phyloP scores from a whole-genome alignment of 2,329 filamentous ascomycete genomes.

The Pseudogymnoascus sp. region DNA sequence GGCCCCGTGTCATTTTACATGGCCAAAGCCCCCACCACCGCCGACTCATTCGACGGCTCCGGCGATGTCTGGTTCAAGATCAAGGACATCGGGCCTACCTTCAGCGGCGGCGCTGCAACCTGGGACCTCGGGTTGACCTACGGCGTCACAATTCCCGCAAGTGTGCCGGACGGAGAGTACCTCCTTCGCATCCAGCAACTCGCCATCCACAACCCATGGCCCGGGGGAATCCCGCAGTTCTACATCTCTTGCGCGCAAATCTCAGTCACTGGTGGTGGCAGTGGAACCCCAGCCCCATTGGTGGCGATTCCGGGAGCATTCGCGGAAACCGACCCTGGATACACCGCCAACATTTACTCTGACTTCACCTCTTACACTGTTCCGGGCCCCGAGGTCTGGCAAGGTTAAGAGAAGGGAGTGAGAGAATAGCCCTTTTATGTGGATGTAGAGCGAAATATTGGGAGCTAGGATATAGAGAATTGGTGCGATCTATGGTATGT shows the following conservation, averaged over 20 bases:
- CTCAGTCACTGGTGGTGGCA: constrained; percentile 19
- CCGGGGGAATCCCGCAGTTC: constrained; percentile 18
- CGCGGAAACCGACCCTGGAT: constrained; percentile 10
- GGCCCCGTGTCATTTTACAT: constrained; percentile 29
- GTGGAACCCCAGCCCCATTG: neutral
- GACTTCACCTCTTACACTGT: constrained; percentile 15
- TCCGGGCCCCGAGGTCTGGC: constrained; percentile 13
- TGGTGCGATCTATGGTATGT: neutral
- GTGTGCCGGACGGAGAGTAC: constrained; percentile 21
- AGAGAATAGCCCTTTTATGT: neutral
- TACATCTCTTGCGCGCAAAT: constrained; percentile 26
- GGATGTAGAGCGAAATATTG: neutral
- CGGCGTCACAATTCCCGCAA: constrained; percentile 21
- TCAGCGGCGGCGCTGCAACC: constrained; percentile 16
- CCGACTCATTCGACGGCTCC: constrained; percentile 28
- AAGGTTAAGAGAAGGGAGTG: neutral
- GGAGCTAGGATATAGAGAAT: neutral
- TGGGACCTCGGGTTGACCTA: constrained; percentile 22
- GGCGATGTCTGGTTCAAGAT: constrained; percentile 32
- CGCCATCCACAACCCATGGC: constrained; percentile 19
- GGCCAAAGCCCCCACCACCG: constrained; percentile 28
- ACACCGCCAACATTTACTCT: constrained; percentile 16
- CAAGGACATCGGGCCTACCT: constrained; percentile 26
- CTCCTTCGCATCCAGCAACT: constrained; percentile 22
- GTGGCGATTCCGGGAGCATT: constrained; percentile 11